Percentiles rank a stretch among this genome's conserved stretches.
Evolutionary conservation across 2,329 filamentous ascomycete species (phyloP).

Genomic region (Epichloe uncinata): DNA sequence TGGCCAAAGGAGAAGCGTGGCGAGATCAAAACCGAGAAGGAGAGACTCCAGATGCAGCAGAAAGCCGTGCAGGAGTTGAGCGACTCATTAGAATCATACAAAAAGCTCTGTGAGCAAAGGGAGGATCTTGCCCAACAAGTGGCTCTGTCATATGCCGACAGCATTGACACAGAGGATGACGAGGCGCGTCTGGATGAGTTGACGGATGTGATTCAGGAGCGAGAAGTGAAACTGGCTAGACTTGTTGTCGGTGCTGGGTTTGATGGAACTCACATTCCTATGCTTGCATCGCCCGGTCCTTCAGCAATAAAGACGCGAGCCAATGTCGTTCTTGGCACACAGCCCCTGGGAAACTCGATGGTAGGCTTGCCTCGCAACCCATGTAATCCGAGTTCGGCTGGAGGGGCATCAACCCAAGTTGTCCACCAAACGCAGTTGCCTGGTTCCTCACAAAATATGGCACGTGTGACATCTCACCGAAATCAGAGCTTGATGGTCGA

Average conservation of each 20-base stretch:
- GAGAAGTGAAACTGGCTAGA: constrained; percentile 28
- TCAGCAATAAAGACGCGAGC: constrained; percentile 7
- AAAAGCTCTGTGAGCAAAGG: constrained; percentile 27
- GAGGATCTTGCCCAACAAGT: constrained; percentile 34
- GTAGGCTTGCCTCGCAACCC: constrained; percentile 21
- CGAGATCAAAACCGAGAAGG: constrained; percentile 36
- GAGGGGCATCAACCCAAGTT: constrained; percentile 30
- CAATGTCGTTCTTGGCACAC: constrained; percentile 31
- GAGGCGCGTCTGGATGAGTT: constrained; percentile 37
- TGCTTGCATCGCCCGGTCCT: constrained; percentile 9
- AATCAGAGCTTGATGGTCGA: constrained; percentile 13
- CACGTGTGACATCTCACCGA: constrained; percentile 6
- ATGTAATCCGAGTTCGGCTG: constrained; percentile 17
- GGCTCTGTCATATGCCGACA: constrained; percentile 35
- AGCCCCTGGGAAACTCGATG: constrained; percentile 19
- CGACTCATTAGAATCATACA: constrained; percentile 28
- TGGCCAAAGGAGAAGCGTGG: constrained; percentile 31
- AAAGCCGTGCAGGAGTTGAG: constrained; percentile 28
- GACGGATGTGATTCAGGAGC: constrained; percentile 28
- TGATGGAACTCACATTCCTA: constrained; percentile 26
- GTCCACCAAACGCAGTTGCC: constrained; percentile 39
- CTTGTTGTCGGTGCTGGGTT: constrained; percentile 32
- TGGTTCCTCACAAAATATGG: constrained; percentile 10
- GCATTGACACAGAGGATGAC: constrained; percentile 37
- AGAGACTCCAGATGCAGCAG: constrained; percentile 32